Base-by-base conservation (phyloP, 192 early-diverging fungal species). In the Rhizophlyctis rosea region DNA sequence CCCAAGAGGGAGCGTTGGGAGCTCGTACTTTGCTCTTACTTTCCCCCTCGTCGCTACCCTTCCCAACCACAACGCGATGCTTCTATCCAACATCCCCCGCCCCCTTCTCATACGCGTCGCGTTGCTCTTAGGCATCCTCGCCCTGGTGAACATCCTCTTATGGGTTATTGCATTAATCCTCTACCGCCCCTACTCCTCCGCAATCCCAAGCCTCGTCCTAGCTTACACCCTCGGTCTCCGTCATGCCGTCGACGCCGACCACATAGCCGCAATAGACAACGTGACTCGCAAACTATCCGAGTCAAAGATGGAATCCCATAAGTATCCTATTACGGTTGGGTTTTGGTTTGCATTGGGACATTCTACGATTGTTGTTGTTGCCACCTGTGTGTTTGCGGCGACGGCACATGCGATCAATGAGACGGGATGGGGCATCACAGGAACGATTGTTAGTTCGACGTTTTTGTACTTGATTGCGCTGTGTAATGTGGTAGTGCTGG, bases 191-290 rank as follows among this genome's bases (percentile, higher is more conserved):
- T 57, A 57, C 24, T 18, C 56, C 33, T 14, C 24, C 0, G 0
- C 56, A 33, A 9, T 16, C 24, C 18, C 56, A 1, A 57, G 14
- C 0, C 48, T 73, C 9, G 7, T 64, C 23, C 23, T 73, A 1
- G 71, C 71, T 7, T 73, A 57, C 23, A 61, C 65, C n/a, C 35
- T 73, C 4, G 71, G 71, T 1, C 59, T 73, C 24, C 49, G 65
- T 21, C 71, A 73, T 29, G 71, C 70, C 14, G 21, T 73, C 2
- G 71, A 73, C 53, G 71, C 71, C 2, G 87, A 89, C 56, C 87
- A 89, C 62, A 79, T 89, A 29, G 82, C 87, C 0, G 87, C 87
- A 2, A 89, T 89, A 61, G 87, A 89, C 59, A 89, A 89, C 57
- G 82, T 88, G 11, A 89, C 87, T 13, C 70, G 87, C 16, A 80